Evolutionary conservation across 768 basidiomycete genomes (phyloP).

Genomic region (Naematelia encephala): DNA sequence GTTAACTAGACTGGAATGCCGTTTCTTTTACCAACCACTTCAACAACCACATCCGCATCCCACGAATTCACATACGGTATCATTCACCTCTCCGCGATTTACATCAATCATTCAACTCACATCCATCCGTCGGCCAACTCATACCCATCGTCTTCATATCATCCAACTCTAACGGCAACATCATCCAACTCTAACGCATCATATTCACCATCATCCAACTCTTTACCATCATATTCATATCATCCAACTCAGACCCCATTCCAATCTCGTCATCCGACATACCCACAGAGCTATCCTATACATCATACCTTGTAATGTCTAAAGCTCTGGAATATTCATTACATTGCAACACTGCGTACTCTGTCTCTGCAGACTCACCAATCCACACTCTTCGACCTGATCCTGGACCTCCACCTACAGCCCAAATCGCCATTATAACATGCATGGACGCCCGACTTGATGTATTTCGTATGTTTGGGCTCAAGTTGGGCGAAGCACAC

Average conservation of each 20-base stretch:
- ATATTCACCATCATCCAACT: background rate
- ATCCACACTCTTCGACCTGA: conserved; percentile 7
- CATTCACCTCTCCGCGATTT: too few relatives aligned
- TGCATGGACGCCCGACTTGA: conserved; percentile 24
- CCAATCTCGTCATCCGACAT: too few relatives aligned
- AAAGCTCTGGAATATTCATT: conserved; percentile 13
- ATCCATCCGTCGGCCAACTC: too few relatives aligned
- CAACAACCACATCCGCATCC: too few relatives aligned
- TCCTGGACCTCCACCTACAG: conserved; percentile 17
- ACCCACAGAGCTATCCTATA: too few relatives aligned
- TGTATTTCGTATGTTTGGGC: conserved; percentile 17
- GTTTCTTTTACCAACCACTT: too few relatives aligned
- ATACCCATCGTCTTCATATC: too few relatives aligned
- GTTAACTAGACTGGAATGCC: too few relatives aligned
- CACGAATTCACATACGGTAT: too few relatives aligned
- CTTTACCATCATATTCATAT: background rate
- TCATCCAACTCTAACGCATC: too few relatives aligned
- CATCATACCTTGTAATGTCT: conserved; percentile 3
- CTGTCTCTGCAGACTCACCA: conserved; percentile 5
- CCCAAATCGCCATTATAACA: conserved; percentile 17
- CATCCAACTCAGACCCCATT: background rate
- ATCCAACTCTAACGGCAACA: too few relatives aligned
- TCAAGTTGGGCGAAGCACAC: conserved; percentile 18
- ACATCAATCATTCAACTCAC: too few relatives aligned
- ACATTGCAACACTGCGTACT: conserved; percentile 17